Percentiles rank a stretch among this genome's conserved stretches.
Evolutionary conservation across 1,139 yeast species (phyloP).

Genomic region (Hyphopichia wangnamkhiaoensis): DNA sequence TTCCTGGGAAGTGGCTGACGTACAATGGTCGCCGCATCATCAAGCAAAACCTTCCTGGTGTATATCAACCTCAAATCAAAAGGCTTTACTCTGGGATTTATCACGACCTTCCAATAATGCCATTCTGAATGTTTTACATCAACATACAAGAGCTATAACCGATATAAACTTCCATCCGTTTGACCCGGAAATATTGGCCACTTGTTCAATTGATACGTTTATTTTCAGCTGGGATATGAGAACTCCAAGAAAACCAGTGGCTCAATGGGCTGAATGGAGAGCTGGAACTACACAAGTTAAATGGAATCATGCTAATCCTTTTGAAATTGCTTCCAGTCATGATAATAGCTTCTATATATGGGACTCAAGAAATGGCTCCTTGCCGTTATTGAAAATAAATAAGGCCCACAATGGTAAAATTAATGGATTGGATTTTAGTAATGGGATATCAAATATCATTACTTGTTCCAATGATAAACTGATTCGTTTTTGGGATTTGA

Average conservation of each 20-base stretch:
- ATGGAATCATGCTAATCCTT: conserved; percentile 80
- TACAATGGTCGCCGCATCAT: conserved; percentile 94
- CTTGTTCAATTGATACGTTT: conserved; percentile 89
- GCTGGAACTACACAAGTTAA: conserved; percentile 95
- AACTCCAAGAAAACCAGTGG: conserved; percentile 68
- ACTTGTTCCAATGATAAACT: conserved; percentile 86
- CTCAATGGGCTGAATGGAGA: conserved; percentile 87
- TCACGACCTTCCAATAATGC: conserved; percentile 76
- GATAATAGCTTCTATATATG: conserved; percentile 78
- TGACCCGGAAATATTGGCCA: conserved; percentile 87
- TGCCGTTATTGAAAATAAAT: conserved; percentile 64
- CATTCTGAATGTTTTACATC: conserved; percentile 82
- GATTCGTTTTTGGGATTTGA: conserved; percentile 84
- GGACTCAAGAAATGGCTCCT: conserved; percentile 84
- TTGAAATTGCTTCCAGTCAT: conserved; percentile 82
- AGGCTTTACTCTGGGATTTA: conserved; percentile 92
- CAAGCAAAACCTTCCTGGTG: conserved; percentile 84
- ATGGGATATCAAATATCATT: conserved; percentile 59
- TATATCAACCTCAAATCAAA: conserved; percentile 90
- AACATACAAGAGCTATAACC: conserved; percentile 90
- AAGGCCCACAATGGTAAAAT: conserved; percentile 79
- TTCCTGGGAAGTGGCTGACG: conserved; percentile 98
- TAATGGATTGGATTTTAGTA: conserved; percentile 83
- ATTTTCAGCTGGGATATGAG: conserved; percentile 91
- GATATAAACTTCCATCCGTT: conserved; percentile 91